Percentiles rank a stretch among this genome's conserved stretches.
Evolutionary conservation across 371 early-diverging fungal genomes (phyloP).

Genomic region (Catenaria anguillulae): DNA sequence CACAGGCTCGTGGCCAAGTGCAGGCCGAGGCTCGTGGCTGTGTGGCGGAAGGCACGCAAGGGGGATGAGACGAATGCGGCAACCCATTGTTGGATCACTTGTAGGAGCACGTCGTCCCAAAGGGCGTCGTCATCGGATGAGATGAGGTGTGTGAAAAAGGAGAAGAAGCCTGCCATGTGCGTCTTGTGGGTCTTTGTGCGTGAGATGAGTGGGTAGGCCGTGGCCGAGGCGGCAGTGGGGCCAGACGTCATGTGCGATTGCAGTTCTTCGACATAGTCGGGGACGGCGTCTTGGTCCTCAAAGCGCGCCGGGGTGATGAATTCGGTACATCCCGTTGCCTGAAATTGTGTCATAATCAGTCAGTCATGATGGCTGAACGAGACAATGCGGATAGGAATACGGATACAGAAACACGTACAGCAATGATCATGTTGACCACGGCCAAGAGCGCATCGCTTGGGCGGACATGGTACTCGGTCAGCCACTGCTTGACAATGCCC

Average conservation of each 20-base stretch:
- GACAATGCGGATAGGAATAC: too few relatives aligned
- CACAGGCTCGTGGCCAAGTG: slow-evolving; percentile 43
- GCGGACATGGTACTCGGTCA: slow-evolving; percentile 15
- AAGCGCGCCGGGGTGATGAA: neutral
- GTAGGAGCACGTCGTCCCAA: neutral
- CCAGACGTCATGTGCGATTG: neutral
- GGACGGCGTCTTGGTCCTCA: slow-evolving; percentile 9
- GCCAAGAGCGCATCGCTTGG: slow-evolving; percentile 17
- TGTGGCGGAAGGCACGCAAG: slow-evolving; percentile 81
- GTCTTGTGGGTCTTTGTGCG: neutral
- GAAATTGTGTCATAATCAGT: neutral
- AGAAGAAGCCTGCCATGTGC: neutral
- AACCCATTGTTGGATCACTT: slow-evolving; percentile 16
- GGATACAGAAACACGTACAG: slow-evolving; percentile 9
- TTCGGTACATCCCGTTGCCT: neutral
- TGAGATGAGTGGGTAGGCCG: neutral
- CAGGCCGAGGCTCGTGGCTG: slow-evolving; percentile 55
- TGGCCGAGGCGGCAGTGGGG: neutral
- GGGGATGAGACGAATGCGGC: slow-evolving; percentile 31
- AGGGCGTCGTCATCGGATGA: neutral
- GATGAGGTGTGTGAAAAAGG: slow-evolving; percentile 12
- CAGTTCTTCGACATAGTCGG: slow-evolving; percentile 16
- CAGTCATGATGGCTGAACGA: neutral
- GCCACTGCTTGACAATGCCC: slow-evolving; percentile 17
- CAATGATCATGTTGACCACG: slow-evolving; percentile 21